These are phyloP conservation scores for Porodaedalea pini DNA, from an alignment of 1,284 basidiomycete genomes.

Conservation along the genomic window DNA sequence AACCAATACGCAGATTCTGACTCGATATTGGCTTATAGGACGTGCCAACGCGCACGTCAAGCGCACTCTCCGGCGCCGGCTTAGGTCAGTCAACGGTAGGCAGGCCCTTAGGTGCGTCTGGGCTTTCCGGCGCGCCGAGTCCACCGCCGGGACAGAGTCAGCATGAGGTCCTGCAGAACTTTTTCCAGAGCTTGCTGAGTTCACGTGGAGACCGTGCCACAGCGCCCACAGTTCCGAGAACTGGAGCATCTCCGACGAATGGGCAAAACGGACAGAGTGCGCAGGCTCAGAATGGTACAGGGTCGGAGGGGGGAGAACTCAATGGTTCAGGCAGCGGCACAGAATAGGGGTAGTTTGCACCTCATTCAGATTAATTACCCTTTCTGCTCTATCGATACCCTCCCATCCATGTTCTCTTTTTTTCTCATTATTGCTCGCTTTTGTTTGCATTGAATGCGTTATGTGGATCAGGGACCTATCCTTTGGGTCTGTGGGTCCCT, in stretches of 20 bases:
- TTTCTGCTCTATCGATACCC: background rate
- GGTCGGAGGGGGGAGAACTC: slow-evolving; percentile 7
- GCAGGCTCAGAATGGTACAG: background rate
- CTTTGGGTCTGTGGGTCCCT: background rate
- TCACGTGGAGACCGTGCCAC: slow-evolving; percentile 52
- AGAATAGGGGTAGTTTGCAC: slow-evolving; percentile 8
- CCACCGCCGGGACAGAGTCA: slow-evolving; percentile 59
- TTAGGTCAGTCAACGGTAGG: slow-evolving; percentile 25
- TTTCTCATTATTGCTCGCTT: background rate
- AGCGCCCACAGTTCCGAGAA: background rate
- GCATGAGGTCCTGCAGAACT: slow-evolving; percentile 81
- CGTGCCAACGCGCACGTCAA: slow-evolving; percentile 25
- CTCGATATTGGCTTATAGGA: slow-evolving; percentile 6
- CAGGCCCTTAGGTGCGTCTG: slow-evolving; percentile 38
- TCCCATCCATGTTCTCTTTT: background rate
- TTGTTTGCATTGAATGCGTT: background rate
- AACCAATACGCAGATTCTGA: background rate
- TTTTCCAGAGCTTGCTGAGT: slow-evolving; percentile 78
- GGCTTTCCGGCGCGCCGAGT: slow-evolving; percentile 41
- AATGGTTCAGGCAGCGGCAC: slow-evolving; percentile 18
- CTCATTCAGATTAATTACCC: background rate
- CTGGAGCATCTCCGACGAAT: slow-evolving; percentile 2
- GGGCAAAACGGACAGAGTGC: slow-evolving; percentile 8
- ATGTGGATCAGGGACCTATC: background rate
- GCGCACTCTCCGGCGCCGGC: slow-evolving; percentile 25